Evolutionary conservation across 2,329 filamentous ascomycete genomes (phyloP), one percentile per base, ranked within the genome.

Genomic region (Stagonosporopsis rhizophila): DNA sequence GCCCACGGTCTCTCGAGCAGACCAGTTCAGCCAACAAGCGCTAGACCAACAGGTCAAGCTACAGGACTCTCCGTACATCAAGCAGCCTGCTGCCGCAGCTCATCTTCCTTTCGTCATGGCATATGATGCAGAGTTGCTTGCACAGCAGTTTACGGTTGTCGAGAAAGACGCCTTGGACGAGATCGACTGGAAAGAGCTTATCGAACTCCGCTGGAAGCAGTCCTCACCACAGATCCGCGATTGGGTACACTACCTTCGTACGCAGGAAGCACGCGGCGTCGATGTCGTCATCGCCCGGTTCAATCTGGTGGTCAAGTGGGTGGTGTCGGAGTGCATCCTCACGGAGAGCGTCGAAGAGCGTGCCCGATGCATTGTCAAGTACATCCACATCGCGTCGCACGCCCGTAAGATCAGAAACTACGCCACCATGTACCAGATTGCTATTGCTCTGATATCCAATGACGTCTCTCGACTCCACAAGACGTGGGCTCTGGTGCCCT

Each of bases 281-380:
- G 90, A 94, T 70, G 88, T 95, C 20, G 90, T 93, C 44, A 90
- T 94, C 73, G 89, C 91, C 8, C 88, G 91, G 44, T 95, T 95
- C 80, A 95, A 95, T 74, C 85, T 95, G 61, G 90, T 94, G 79
- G 90, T 93, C 59, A 94, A 94, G 74, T 95, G 91, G 91, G 88
- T 87, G 25, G 84, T 92, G 25, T 94, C 90, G 1, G 89, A 94
- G 74, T 85, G 90, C 62, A 84, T 95, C 8, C 81, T 95, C 44
- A 95, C 90, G 0, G 85, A 88, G 61, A 80, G 87, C 52, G 76
- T 88, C 11, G 85, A 88, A 58, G 91, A 95, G 75, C 84, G 91
- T 48, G 89, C 89, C 20, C 82, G 87, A 34, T 91, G 88, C 71
- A 86, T 95, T 60, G 87, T 90, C 75, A 94, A 95, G 75, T 89